These are phyloP conservation scores for Wickerhamomyces subpelliculosus DNA, from an alignment of 805 yeast species.

Conservation along the genomic window DNA sequence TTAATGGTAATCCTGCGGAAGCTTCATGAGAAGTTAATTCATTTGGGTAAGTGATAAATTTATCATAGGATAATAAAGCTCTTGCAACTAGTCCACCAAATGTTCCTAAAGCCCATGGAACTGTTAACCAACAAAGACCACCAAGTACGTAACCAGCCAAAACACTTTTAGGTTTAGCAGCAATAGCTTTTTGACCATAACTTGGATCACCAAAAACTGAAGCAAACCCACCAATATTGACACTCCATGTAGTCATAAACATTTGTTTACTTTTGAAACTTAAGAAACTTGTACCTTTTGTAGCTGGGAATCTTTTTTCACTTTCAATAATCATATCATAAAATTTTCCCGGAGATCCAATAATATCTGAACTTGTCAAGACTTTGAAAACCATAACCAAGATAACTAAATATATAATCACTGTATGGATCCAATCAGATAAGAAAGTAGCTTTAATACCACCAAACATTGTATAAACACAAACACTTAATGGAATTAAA, in stretches of 20 bases:
- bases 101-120: constrained; percentile 31
- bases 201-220: constrained; percentile 32
- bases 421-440: constrained; percentile 42
- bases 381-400: constrained; percentile 25
- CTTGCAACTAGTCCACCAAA: constrained; percentile 28
- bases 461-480: constrained; percentile 39
- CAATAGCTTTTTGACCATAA: constrained; percentile 34
- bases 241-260: constrained; percentile 21
- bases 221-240: constrained; percentile 31
- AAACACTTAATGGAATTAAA: constrained; percentile 38
- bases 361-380: constrained; percentile 25
- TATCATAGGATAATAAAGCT: constrained; percentile 23
- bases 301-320: constrained; percentile 25
- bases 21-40: constrained; percentile 29
- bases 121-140: constrained; percentile 26
- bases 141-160: constrained; percentile 33
- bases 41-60: constrained; percentile 32
- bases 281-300: constrained; percentile 24
- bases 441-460: constrained; percentile 43
- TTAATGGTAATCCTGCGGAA: constrained; percentile 29
- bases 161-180: constrained; percentile 28
- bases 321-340: constrained; percentile 27
- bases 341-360: constrained; percentile 37
- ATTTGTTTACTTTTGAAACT: constrained; percentile 24
- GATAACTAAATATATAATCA: constrained; percentile 33